phyloP scores from a whole-genome alignment of 257 asterid species.

The Cynanchum wilfordii region DNA sequence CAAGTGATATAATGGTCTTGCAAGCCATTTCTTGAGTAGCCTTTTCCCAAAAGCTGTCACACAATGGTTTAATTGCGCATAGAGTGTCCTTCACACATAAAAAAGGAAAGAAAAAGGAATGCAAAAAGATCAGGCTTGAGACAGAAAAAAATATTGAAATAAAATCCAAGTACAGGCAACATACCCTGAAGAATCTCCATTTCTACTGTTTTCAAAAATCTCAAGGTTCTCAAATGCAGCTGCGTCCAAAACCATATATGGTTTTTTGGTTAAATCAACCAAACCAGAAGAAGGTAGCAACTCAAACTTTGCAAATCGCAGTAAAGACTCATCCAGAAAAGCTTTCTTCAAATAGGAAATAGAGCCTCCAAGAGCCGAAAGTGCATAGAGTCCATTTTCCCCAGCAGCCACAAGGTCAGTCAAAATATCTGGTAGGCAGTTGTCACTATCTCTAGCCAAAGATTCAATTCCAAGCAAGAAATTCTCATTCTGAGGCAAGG shows the following conservation, averaged over 20 bases:
- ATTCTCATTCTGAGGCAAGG: slow-evolving; percentile 31
- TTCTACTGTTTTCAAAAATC: slow-evolving; percentile 85
- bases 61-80: slow-evolving; percentile 58
- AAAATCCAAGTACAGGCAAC: background rate
- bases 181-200: slow-evolving; percentile 91
- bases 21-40: slow-evolving; percentile 82
- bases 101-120: slow-evolving; percentile 1
- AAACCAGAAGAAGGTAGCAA: slow-evolving; percentile 75
- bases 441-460: slow-evolving; percentile 27
- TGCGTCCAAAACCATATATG: slow-evolving; percentile 88
- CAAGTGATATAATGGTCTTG: slow-evolving; percentile 77
- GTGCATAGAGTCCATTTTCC: slow-evolving; percentile 77
- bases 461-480: slow-evolving; percentile 26
- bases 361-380: slow-evolving; percentile 91
- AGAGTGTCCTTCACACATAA: slow-evolving; percentile 46
- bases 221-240: slow-evolving; percentile 96
- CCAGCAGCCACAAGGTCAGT: slow-evolving; percentile 60
- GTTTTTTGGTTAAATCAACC: slow-evolving; percentile 53
- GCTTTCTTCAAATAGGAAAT: slow-evolving; percentile 88
- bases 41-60: slow-evolving; percentile 89
- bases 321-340: slow-evolving; percentile 75
- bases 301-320: slow-evolving; percentile 85
- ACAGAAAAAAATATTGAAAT: background rate
- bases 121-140: slow-evolving; percentile 9
- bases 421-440: slow-evolving; percentile 56